Conservation (phyloP, 2,329 filamentous ascomycete species). For the Zymoseptoria pseudotritici region DNA sequence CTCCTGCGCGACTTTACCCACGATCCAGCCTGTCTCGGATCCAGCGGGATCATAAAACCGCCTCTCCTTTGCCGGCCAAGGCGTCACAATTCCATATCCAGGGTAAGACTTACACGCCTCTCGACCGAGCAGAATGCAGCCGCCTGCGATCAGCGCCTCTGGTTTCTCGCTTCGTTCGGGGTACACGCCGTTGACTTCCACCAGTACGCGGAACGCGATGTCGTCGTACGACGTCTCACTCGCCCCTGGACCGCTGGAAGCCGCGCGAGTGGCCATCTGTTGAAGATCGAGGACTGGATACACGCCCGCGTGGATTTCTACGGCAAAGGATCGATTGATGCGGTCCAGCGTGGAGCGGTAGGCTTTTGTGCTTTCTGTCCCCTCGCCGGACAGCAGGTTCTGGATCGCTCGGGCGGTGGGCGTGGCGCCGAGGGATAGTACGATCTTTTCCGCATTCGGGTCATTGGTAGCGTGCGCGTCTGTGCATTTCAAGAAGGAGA, state of each 20-base stretch:
- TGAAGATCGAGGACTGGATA: conserved; percentile 73
- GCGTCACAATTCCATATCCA: conserved; percentile 63
- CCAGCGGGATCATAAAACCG: conserved; percentile 33
- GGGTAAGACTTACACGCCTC: conserved; percentile 65
- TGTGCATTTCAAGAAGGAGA: conserved; percentile 22
- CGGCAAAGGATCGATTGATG: conserved; percentile 29
- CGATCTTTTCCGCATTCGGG: conserved; percentile 29
- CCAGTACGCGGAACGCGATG: conserved; percentile 61
- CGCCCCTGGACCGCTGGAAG: conserved; percentile 30
- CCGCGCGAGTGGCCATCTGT: conserved; percentile 65
- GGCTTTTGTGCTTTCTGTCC: conserved; percentile 31
- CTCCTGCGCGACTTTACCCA: conserved; percentile 68
- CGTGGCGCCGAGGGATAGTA: conserved; percentile 68
- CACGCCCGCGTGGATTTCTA: conserved; percentile 70
- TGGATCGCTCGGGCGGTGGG: conserved; percentile 64
- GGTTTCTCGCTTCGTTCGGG: conserved; percentile 46
- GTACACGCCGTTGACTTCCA: conserved; percentile 65
- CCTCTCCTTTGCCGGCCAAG: conserved; percentile 42
- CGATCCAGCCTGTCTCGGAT: conserved; percentile 52
- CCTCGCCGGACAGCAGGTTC: conserved; percentile 41
- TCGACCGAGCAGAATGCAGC: conserved; percentile 61
- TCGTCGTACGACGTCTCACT: conserved; percentile 42
- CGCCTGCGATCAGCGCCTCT: conserved; percentile 64
- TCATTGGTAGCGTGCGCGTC: conserved; percentile 11
- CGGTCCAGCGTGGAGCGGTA: conserved; percentile 30